These are phyloP conservation scores for Leishmania martiniquensis DNA, from an alignment of 208 protist genomes.

Conservation along the genomic window DNA sequence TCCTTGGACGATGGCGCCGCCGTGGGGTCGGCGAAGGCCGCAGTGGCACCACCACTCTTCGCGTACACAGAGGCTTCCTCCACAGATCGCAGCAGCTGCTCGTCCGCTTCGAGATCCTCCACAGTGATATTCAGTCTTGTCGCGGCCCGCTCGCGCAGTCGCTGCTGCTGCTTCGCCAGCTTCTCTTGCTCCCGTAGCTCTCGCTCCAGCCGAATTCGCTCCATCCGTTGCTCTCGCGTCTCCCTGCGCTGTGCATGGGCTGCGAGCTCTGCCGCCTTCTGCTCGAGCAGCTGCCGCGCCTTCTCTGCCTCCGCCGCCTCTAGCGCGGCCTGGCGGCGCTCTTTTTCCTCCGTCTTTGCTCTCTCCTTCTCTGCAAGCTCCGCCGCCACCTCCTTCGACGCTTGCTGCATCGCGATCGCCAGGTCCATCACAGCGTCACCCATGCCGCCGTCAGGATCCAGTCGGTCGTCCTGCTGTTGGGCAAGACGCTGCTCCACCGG, in stretches of 20 bases:
- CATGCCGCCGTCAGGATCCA: constrained; percentile 32
- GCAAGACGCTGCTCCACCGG: constrained; percentile 76
- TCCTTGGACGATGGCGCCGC: not conserved
- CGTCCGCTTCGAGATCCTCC: constrained; percentile 76
- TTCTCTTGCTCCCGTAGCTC: constrained; percentile 76
- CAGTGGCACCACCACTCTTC: not conserved
- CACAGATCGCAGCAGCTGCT: constrained; percentile 53
- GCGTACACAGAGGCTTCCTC: constrained; percentile 30
- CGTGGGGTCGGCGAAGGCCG: not conserved
- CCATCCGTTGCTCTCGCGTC: constrained; percentile 74
- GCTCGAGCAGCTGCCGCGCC: constrained; percentile 65
- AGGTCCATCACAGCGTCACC: constrained; percentile 67
- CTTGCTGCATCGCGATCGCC: constrained; percentile 68
- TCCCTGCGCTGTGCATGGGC: constrained; percentile 42
- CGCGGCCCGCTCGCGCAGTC: constrained; percentile 59
- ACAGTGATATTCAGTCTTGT: constrained; percentile 64
- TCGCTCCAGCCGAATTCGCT: constrained; percentile 67
- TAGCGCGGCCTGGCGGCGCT: constrained; percentile 61
- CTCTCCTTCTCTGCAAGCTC: constrained; percentile 54
- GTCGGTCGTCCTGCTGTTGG: constrained; percentile 48
- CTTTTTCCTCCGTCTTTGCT: constrained; percentile 55
- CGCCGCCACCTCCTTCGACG: constrained; percentile 49
- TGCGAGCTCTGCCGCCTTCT: constrained; percentile 47
- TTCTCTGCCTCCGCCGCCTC: constrained; percentile 63
- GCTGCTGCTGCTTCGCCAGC: constrained; percentile 58